These are phyloP conservation scores for Pseudoperonospora humuli DNA, from an alignment of 352 stramenopile species.

Conservation along the genomic window DNA sequence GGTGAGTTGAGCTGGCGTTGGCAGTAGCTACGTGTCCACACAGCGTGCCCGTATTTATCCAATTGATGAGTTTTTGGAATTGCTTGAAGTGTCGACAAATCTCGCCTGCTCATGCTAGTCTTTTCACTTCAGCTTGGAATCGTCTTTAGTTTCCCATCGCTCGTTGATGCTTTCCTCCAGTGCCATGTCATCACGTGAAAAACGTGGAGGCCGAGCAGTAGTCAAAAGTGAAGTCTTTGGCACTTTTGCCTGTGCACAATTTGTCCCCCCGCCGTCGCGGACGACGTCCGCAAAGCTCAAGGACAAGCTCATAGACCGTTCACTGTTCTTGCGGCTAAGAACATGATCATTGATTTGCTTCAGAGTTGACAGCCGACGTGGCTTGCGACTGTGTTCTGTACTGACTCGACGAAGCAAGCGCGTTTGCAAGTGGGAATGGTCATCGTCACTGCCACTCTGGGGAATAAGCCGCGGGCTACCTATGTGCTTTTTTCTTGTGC, in stretches of 20 bases:
- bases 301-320: slow-evolving; percentile 80
- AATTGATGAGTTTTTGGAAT: slow-evolving; percentile 13
- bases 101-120: slow-evolving; percentile 5
- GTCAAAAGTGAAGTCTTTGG: slow-evolving; percentile 39
- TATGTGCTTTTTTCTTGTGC: slow-evolving; percentile 19
- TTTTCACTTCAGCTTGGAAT: slow-evolving; percentile 53
- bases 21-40: not conserved
- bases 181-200: slow-evolving; percentile 47
- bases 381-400: slow-evolving; percentile 6
- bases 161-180: slow-evolving; percentile 61
- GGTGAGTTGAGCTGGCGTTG: not conserved
- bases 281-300: slow-evolving; percentile 85
- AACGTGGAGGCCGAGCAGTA: slow-evolving; percentile 27
- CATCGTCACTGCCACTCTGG: slow-evolving; percentile 14
- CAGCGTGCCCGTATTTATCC: slow-evolving; percentile 35
- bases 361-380: slow-evolving; percentile 17
- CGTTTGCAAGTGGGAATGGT: slow-evolving; percentile 5
- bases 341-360: slow-evolving; percentile 13
- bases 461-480: slow-evolving; percentile 41
- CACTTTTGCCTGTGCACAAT: slow-evolving; percentile 13
- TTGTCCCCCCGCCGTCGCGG: slow-evolving; percentile 35
- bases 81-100: not conserved
- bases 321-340: slow-evolving; percentile 49
- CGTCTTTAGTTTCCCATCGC: slow-evolving; percentile 60
- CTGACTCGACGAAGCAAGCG: slow-evolving; percentile 11